phyloP scores from a whole-genome alignment of 2,329 filamentous ascomycete species.

The Zalaria obscura region DNA sequence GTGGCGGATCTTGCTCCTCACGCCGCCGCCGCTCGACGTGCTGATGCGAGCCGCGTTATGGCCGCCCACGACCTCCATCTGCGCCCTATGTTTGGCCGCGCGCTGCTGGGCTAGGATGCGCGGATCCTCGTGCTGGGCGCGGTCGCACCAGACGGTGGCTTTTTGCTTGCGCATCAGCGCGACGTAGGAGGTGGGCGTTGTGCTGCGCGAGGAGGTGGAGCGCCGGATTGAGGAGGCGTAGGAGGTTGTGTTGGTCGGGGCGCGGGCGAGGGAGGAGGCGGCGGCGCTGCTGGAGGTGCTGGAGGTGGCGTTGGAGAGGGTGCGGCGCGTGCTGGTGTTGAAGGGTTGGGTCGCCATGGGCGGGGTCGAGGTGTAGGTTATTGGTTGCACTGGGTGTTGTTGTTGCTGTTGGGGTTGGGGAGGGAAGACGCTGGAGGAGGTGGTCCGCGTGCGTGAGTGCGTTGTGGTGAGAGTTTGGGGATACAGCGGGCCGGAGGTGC shows the following conservation, averaged over 20 bases:
- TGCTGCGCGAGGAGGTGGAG: constrained; percentile 61
- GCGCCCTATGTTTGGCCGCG: constrained; percentile 74
- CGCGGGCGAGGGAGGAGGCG: constrained; percentile 25
- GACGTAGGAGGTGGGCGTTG: constrained; percentile 63
- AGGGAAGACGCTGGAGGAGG: constrained; percentile 12
- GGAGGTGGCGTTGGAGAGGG: constrained; percentile 53
- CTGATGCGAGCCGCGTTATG: constrained; percentile 16
- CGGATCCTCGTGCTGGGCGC: constrained; percentile 83
- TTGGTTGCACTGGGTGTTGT: constrained; percentile 2
- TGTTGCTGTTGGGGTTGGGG: constrained; percentile 13
- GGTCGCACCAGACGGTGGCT: constrained; percentile 96
- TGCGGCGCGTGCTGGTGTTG: constrained; percentile 31
- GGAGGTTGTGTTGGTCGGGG: constrained; percentile 29
- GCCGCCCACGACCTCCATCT: constrained; percentile 64
- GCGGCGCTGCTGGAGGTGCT: constrained; percentile 50
- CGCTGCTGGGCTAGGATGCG: constrained; percentile 68
- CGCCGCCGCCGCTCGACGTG: constrained; percentile 29
- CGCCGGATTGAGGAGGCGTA: constrained; percentile 40
- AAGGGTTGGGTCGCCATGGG: too few relatives aligned
- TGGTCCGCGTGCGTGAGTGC: constrained; percentile 32
- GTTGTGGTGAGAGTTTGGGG: constrained; percentile 11
- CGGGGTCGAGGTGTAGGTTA: neutral
- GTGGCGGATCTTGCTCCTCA: constrained; percentile 77
- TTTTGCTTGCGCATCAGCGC: constrained; percentile 94
- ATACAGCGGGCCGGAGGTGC: constrained; percentile 1